Evolutionary conservation across 768 basidiomycete genomes (phyloP), one percentile per base, ranked within the genome.

Genomic region (Calocera cornea): DNA sequence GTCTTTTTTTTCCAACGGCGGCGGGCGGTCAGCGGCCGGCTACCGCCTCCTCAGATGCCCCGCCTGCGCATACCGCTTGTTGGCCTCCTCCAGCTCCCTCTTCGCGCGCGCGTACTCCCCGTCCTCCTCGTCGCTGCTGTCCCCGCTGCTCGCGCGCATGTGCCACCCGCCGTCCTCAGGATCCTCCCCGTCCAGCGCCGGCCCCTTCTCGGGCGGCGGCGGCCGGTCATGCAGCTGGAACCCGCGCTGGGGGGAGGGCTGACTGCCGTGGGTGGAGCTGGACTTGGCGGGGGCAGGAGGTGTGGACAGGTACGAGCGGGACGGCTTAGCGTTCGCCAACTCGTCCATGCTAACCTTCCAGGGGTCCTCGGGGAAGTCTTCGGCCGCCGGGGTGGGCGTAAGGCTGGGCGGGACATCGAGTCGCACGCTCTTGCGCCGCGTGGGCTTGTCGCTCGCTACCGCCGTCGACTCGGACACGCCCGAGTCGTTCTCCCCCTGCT

Each of bases 121-220:
- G 54, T 60, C 54, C 54, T 60, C 54, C 54, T 60, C 54, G 7
- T 60, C 54, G 22, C 54, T 60, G 31, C 54, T 60, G 22, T 60
- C 54, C 54, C 54, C 54, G 31, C 54, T 60, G 27, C 54, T 60
- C 2, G 31, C 54, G 22, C 54, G 54, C 16, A 22, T 60, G 19
- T 60, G 54, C 54, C 54, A 60, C 31, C 54, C 54, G 14, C 8
- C 44, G 19, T 19, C 44, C 5, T 27, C 31, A 5, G 5, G 5
- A 7, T 60, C 54, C 54, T 60, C 54, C 54, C 14, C 31, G 31
- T 60, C 54, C 27, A 33, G 31, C 54, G 31, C 24, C 8, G 19
- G 54, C 5, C 27, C 54, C 31, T 60, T 60, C 22, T 60, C 31
- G 5, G 8, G 14, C 27, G 31, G 54, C 27, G 31, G 54, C 5